Conservation (phyloP, 371 early-diverging fungal species). For the Globomyces sp. region DNA sequence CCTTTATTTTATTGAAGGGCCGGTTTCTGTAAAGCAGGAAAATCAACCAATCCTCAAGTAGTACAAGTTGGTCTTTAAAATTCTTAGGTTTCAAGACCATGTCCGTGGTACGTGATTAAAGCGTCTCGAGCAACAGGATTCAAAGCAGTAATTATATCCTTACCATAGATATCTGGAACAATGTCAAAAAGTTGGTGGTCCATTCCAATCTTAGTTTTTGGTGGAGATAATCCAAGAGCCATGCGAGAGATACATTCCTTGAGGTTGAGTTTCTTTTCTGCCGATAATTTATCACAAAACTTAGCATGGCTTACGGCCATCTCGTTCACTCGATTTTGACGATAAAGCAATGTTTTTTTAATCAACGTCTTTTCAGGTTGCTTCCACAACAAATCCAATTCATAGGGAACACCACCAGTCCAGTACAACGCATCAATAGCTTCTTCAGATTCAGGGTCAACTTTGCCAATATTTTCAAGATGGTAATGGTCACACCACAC, state of each 20-base stretch:
- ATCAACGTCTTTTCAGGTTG: background rate
- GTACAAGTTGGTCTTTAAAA: no score
- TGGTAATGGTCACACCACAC: background rate
- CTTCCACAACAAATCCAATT: background rate
- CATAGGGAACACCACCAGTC: background rate
- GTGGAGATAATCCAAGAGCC: conserved; percentile 16
- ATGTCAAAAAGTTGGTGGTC: conserved; percentile 17
- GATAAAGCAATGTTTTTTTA: conserved; percentile 16
- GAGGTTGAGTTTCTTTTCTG: background rate
- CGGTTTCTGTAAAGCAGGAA: no score
- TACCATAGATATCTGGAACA: conserved; percentile 4
- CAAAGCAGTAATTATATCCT: conserved; percentile 13
- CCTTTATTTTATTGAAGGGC: no score
- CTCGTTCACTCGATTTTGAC: conserved; percentile 17
- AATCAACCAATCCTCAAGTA: no score
- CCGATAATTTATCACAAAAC: conserved; percentile 14
- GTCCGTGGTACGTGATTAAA: conserved; percentile 2
- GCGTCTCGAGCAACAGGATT: conserved; percentile 21
- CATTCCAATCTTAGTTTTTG: conserved; percentile 13
- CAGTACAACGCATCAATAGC: background rate
- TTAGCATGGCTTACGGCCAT: conserved; percentile 11
- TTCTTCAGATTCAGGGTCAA: no score
- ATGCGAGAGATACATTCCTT: conserved; percentile 16
- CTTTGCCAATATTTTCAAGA: background rate
- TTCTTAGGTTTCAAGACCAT: no score